Evolutionary conservation across 371 early-diverging fungal genomes (phyloP).

Genomic region (Basidiobolus meristosporus): DNA sequence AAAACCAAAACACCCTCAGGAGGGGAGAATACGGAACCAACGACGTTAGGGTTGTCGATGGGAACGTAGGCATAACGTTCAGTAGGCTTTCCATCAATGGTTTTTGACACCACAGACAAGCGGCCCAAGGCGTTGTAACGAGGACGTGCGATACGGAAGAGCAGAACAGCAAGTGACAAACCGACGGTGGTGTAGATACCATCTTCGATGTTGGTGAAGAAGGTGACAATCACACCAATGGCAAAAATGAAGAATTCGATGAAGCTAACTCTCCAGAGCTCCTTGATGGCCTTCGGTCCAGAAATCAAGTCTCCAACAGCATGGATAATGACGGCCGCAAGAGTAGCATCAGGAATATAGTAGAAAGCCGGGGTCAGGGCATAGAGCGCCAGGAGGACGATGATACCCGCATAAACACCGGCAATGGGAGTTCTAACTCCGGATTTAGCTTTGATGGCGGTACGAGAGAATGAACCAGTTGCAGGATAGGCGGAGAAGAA

Average conservation of each 20-base stretch:
- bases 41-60: slow-evolving; percentile 9
- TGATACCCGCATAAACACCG: slow-evolving; percentile 48
- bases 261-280: slow-evolving; percentile 5
- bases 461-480: slow-evolving; percentile 78
- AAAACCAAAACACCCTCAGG: slow-evolving; percentile 32
- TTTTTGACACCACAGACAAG: too few relatives aligned
- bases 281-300: slow-evolving; percentile 2
- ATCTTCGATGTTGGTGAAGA: slow-evolving; percentile 44
- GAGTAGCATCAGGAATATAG: slow-evolving; percentile 59
- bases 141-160: slow-evolving; percentile 53
- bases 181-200: slow-evolving; percentile 49
- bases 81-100: too few relatives aligned
- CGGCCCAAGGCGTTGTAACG: too few relatives aligned
- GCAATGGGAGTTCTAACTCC: slow-evolving; percentile 71
- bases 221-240: slow-evolving; percentile 30
- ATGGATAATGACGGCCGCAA: slow-evolving; percentile 62
- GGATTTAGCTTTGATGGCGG: slow-evolving; percentile 58
- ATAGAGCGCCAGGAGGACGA: slow-evolving; percentile 64
- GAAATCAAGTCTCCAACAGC: slow-evolving; percentile 24
- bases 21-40: slow-evolving; percentile 6
- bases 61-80: slow-evolving; percentile 19
- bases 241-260: slow-evolving; percentile 26
- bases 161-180: slow-evolving; percentile 33
- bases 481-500: slow-evolving; percentile 74
- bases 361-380: slow-evolving; percentile 64